phyloP scores from a whole-genome alignment of 805 yeast genomes.

The Teunomyces tritomae region DNA sequence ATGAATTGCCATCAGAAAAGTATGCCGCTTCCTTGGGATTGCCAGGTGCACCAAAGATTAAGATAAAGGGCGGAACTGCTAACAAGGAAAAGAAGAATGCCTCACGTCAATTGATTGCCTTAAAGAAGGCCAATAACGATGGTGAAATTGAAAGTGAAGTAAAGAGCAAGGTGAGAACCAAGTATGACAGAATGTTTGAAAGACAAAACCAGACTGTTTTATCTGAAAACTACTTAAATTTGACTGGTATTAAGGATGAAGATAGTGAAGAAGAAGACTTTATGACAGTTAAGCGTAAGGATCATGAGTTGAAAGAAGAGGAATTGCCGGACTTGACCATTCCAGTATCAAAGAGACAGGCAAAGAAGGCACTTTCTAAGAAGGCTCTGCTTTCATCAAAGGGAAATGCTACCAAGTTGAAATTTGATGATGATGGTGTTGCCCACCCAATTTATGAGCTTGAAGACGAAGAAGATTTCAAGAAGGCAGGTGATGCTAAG shows the following conservation, averaged over 20 bases:
- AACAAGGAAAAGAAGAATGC: conserved; percentile 77
- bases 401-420: conserved; percentile 73
- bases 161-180: conserved; percentile 65
- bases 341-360: conserved; percentile 79
- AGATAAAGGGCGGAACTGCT: conserved; percentile 57
- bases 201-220: conserved; percentile 89
- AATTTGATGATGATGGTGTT: conserved; percentile 91
- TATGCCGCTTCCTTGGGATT: conserved; percentile 87
- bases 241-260: conserved; percentile 49
- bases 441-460: conserved; percentile 91
- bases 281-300: conserved; percentile 72
- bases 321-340: conserved; percentile 59
- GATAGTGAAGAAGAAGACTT: conserved; percentile 68
- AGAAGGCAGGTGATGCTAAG: conserved; percentile 65
- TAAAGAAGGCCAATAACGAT: conserved; percentile 50
- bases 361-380: conserved; percentile 83
- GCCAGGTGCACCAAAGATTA: conserved; percentile 94
- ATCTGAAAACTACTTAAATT: conserved; percentile 79
- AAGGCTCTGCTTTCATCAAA: conserved; percentile 61
- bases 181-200: conserved; percentile 93
- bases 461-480: conserved; percentile 86
- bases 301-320: conserved; percentile 65
- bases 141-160: conserved; percentile 51
- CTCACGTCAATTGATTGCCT: conserved; percentile 62
- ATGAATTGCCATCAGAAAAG: conserved; percentile 73